Base-by-base conservation (phyloP, 331 rosid genomes). In the Saraca asoca region DNA sequence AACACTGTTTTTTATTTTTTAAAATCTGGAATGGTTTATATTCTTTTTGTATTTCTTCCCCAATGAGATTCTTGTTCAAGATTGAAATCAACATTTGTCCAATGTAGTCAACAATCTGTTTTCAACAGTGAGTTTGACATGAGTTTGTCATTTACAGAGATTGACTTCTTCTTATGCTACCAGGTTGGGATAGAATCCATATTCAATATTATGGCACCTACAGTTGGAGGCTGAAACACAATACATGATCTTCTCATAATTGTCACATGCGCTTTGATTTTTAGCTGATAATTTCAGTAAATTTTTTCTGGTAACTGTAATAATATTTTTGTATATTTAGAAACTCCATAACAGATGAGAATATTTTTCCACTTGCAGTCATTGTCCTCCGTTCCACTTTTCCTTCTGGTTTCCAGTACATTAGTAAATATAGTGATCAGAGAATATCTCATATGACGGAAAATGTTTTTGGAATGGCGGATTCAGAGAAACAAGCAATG, bases 161-260 rank as follows among this genome's bases (percentile, higher is more conserved):
- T 60, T 19, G 44, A 48, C 15, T 4, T 7, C n/a, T 49, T 14
- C 37, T 52, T 52, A 14, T 70, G 42, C 35, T 65, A 14, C 43
- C 74, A 81, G 87, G 78, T 79, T 79, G 85, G 82, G 75, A 51
- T 70, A 63, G 63, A 79, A 56, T 55, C 54, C 56, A 57, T 39
- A 54, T 73, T 74, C 46, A 69, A 56, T 31, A 61, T 70, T 62
- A 52, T 72, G 62, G 70, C 63, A 69, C 68, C 64, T 80, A 71
- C 75, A 55, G 72, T 51, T 68, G 43, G 50, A 74, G 58, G 78
- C 71, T 58, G 53, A 71, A 56, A 54, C 51, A 51, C 73, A 39
- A 39, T 17, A 61, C 70, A n/a, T 45, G 46, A 43, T 41, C 83
- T 67, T 50, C 51, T 48, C 52, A 59, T 60, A 75, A 50, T 50